Conservation (phyloP, 441 rosid species). For the Isatis lusitanica region DNA sequence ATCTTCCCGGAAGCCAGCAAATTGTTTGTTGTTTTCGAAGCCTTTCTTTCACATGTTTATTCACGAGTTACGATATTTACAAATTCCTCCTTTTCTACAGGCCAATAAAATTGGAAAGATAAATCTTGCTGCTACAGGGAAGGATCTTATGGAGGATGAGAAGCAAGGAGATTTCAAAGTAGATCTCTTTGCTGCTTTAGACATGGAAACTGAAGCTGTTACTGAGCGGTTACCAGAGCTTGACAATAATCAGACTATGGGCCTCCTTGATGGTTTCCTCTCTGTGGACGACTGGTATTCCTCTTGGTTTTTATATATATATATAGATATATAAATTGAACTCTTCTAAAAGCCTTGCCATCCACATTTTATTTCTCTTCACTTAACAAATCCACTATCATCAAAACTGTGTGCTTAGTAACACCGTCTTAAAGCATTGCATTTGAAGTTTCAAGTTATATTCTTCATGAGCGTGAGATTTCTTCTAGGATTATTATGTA, state of each 20-base stretch:
- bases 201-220: slow-evolving; percentile 94
- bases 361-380: slow-evolving; percentile 10
- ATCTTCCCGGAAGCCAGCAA: slow-evolving; percentile 13
- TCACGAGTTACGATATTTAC: slow-evolving; percentile 5
- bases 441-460: slow-evolving; percentile 10
- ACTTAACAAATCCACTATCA: slow-evolving; percentile 13
- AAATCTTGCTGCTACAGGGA: slow-evolving; percentile 99
- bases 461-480: slow-evolving; percentile 15
- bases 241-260: slow-evolving; percentile 88
- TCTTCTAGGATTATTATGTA: slow-evolving; percentile 10
- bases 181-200: slow-evolving; percentile 91
- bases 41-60: slow-evolving; percentile 14
- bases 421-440: slow-evolving; percentile 9
- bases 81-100: slow-evolving; percentile 42
- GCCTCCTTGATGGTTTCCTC: slow-evolving; percentile 95
- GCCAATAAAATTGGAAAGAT: slow-evolving; percentile 98
- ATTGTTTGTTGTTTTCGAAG: slow-evolving; percentile 15
- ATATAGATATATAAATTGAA: not conserved
- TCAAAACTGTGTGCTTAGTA: slow-evolving; percentile 20
- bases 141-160: slow-evolving; percentile 99
- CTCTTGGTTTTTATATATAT: not conserved
- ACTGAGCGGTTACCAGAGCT: slow-evolving; percentile 78
- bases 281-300: slow-evolving; percentile 93
- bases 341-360: slow-evolving; percentile 14
- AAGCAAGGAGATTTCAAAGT: slow-evolving; percentile 94